phyloP scores from a whole-genome alignment of 2,329 filamentous ascomycete genomes.

The Botrytis byssoidea region DNA sequence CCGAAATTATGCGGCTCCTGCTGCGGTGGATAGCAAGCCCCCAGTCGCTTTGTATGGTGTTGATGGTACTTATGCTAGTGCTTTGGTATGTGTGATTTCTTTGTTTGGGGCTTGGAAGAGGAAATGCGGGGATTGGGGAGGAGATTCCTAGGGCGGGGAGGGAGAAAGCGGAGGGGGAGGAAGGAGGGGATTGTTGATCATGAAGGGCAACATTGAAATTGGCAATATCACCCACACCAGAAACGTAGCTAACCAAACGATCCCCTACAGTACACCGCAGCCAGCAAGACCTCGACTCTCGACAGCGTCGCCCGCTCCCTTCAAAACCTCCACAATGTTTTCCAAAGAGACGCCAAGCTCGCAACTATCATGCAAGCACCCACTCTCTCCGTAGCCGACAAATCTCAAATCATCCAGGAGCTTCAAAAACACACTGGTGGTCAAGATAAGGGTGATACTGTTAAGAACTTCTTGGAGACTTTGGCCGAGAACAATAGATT shows the following conservation, averaged over 20 bases:
- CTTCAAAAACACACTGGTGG: constrained; percentile 77
- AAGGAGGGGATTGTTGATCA: not conserved
- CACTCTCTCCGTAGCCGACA: constrained; percentile 75
- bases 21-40: constrained; percentile 66
- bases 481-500: constrained; percentile 97
- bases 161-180: not conserved
- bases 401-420: constrained; percentile 81
- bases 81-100: constrained; percentile 70
- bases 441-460: constrained; percentile 68
- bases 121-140: constrained; percentile 17
- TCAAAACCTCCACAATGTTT: constrained; percentile 64
- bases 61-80: constrained; percentile 97
- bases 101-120: not conserved
- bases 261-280: constrained; percentile 79
- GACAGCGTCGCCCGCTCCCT: constrained; percentile 83
- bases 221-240: not conserved
- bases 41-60: constrained; percentile 91
- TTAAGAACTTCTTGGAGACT: constrained; percentile 91
- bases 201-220: not conserved
- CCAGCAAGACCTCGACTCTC: constrained; percentile 81
- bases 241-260: constrained; percentile 20
- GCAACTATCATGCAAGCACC: constrained; percentile 72
- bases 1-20: constrained; percentile 73
- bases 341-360: constrained; percentile 84
- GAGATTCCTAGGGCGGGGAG: not conserved